Evolutionary conservation across 75 land plant species (phyloP).

Genomic region (Selaginella moellendorffii): DNA sequence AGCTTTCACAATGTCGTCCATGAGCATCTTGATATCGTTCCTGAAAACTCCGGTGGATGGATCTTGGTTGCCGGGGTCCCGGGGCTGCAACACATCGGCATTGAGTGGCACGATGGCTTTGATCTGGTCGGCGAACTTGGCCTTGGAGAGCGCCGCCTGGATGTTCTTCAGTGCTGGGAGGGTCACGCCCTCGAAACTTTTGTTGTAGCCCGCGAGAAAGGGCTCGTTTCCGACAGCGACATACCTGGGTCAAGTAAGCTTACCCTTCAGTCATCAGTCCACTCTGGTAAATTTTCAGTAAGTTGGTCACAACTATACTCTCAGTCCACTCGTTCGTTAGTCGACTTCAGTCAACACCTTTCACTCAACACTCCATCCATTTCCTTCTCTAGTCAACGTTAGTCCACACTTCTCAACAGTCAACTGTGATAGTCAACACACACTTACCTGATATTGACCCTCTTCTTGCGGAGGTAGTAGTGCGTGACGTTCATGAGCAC

Average conservation of each 20-base stretch:
- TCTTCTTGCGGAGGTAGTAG: conserved; percentile 32
- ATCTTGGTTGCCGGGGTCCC: not conserved
- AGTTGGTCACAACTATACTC: no score
- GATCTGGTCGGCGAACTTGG: not conserved
- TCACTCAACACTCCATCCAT: no score
- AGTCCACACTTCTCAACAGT: no score
- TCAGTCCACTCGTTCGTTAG: no score
- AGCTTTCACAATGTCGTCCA: conserved; percentile 16
- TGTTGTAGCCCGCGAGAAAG: conserved; percentile 13
- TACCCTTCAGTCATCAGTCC: not conserved
- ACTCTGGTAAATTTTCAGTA: not conserved
- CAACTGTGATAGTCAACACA: no score
- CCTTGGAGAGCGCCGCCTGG: not conserved
- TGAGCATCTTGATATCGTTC: not conserved
- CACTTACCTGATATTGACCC: conserved; percentile 39
- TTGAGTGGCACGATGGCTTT: not conserved
- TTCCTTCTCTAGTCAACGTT: no score
- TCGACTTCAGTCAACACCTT: no score
- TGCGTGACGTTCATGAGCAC: conserved; percentile 36
- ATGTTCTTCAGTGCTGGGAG: conserved; percentile 2
- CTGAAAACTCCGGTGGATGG: not conserved
- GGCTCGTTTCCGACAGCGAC: not conserved
- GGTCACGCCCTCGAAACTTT: not conserved
- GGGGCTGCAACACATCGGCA: not conserved
- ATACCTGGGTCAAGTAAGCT: not conserved